Percentiles rank a stretch among this genome's conserved stretches.
These are phyloP conservation scores for Fomes fomentarius DNA, from an alignment of 1,284 basidiomycete species.

Conservation along the genomic window DNA sequence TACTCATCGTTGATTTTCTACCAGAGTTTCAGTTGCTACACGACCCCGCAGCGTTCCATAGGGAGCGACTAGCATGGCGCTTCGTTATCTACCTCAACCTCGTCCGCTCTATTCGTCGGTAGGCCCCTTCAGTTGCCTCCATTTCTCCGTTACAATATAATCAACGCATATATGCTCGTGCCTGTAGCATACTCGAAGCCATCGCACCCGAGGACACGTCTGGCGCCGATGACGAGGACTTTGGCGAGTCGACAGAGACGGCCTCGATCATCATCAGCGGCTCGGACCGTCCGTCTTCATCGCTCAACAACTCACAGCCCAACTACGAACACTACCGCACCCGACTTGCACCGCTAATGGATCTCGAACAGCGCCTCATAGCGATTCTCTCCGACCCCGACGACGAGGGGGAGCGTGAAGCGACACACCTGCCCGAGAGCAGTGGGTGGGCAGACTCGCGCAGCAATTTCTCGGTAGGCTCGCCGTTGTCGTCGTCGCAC, in stretches of 20 bases:
- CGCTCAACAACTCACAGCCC: slow-evolving; percentile 50
- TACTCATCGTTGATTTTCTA: slow-evolving; percentile 16
- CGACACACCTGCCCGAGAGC: slow-evolving; percentile 38
- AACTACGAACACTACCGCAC: slow-evolving; percentile 64
- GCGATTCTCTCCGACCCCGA: slow-evolving; percentile 58
- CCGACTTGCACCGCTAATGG: slow-evolving; percentile 63
- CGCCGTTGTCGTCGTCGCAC: too few species aligned
- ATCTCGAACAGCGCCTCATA: slow-evolving; percentile 70
- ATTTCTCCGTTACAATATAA: background rate
- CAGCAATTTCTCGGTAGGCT: too few species aligned
- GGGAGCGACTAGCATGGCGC: slow-evolving; percentile 81
- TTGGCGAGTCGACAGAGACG: slow-evolving; percentile 49
- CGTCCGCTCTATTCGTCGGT: slow-evolving; percentile 77
- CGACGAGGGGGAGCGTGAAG: slow-evolving; percentile 61
- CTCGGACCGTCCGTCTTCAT: slow-evolving; percentile 47
- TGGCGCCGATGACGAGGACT: slow-evolving; percentile 51
- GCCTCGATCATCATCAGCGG: slow-evolving; percentile 54
- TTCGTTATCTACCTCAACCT: slow-evolving; percentile 85
- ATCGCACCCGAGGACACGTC: slow-evolving; percentile 61
- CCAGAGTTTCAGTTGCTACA: slow-evolving; percentile 82
- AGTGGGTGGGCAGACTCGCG: too few species aligned
- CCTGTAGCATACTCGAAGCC: slow-evolving; percentile 72
- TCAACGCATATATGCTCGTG: too few species aligned
- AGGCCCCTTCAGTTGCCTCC: slow-evolving; percentile 22
- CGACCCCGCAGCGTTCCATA: slow-evolving; percentile 70